These are phyloP conservation scores for Apiotrichum laibachii DNA, from an alignment of 1,284 basidiomycete genomes.

Conservation along the genomic window DNA sequence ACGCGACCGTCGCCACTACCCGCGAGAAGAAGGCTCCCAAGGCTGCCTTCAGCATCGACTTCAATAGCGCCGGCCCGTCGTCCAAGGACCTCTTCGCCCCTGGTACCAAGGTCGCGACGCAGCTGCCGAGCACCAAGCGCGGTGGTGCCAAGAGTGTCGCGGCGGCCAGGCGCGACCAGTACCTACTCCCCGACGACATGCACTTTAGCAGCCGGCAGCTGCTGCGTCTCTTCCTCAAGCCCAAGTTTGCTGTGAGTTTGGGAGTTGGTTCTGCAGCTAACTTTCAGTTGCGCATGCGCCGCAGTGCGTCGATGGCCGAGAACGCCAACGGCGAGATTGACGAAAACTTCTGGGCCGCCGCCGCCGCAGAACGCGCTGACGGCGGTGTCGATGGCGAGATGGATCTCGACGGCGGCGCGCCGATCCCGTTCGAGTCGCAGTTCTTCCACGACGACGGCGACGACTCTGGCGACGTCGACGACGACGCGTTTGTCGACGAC, in stretches of 20 bases:
- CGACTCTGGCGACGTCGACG: conserved; percentile 64
- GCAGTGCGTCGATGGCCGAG: conserved; percentile 38
- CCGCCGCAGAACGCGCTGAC: conserved; percentile 73
- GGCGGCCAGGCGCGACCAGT: conserved; percentile 61
- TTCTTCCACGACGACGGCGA: conserved; percentile 95
- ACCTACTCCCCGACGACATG: conserved; percentile 91
- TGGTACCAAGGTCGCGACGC: conserved; percentile 64
- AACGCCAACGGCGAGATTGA: conserved; percentile 77
- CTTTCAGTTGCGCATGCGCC: conserved; percentile 74
- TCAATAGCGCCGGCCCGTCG: conserved; percentile 55
- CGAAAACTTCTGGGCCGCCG: conserved; percentile 92
- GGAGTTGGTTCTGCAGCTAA: conserved; percentile 3
- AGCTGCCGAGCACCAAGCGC: conserved; percentile 57
- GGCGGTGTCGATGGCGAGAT: conserved; percentile 57
- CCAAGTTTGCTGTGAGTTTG: conserved; percentile 75
- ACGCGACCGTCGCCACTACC: conserved; percentile 58
- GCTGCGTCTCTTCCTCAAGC: conserved; percentile 90
- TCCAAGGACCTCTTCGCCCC: conserved; percentile 77
- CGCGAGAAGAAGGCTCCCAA: conserved; percentile 64
- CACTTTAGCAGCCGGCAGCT: conserved; percentile 90
- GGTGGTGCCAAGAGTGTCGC: conserved; percentile 54
- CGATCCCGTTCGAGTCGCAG: conserved; percentile 85
- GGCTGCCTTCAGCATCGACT: conserved; percentile 84
- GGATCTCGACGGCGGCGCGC: conserved; percentile 57
- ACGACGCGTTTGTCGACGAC: conserved; percentile 64